Evolutionary conservation across 805 yeast genomes (phyloP), one percentile per base, ranked within the genome.

Genomic region (Teunomyces funiuensis): DNA sequence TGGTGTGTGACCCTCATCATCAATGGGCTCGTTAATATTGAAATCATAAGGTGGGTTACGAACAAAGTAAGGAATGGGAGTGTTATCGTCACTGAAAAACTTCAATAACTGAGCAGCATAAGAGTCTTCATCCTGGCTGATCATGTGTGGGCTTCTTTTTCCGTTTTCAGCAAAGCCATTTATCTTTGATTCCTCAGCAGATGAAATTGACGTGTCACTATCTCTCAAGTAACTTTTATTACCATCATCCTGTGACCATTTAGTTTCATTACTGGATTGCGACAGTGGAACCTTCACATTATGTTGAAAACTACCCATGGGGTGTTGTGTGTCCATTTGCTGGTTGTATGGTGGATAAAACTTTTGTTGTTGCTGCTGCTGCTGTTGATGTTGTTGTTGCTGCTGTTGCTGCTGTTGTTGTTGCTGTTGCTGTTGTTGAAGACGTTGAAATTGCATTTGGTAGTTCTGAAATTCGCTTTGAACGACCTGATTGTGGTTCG

Each of bases 1-100:
- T 2, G 96, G 85, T 0, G 97, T 86, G 57, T 93, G 95, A 1
- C 96, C 95, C 57, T 93, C 97, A 44, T 87, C 90, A 59, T 93
- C 99, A 18, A 93, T 87, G 3, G 88, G 82, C 40, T 85, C 87
- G 57, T 82, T 66, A 46, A 86, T 75, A 49, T 85, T 79, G 52
- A 85, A 82, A 40, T 77, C 83, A 17, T 74, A 70, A 2, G 85
- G 82, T 0, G 88, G 83, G 49, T 79, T 73, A 28, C 75, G 66
- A 11, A 87, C 66, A 54, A 85, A 81, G 17, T 75, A 79, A 0
- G 95, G 95, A 19, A 85, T 70, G 3, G 62, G 55, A 1, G 66
- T 50, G 40, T 64, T 66, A 40, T 69, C 75, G 34, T 69, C 74
- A 53, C 73, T 67, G 52, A 71, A 70, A 44, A 68, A 70, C 27